Evolutionary conservation across 2,329 filamentous ascomycete species (phyloP), one percentile per base, ranked within the genome.

Genomic region (Dactylellina sp.): DNA sequence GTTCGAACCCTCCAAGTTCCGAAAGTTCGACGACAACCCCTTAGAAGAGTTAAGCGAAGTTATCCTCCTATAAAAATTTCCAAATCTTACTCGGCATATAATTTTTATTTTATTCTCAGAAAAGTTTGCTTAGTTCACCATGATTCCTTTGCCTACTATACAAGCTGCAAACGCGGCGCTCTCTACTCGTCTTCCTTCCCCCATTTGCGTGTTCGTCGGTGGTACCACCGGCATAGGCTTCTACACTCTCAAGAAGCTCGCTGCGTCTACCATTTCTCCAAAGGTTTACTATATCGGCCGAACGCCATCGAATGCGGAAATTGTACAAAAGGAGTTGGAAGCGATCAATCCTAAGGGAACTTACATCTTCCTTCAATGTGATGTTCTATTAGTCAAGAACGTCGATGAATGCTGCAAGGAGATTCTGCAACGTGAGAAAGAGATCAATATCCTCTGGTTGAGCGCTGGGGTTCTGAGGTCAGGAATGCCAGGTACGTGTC

Each of bases 401-500:
- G 84, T 86, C 1, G 85, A 86, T 75, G 79, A 81, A 5, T 81
- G 83, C 1, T 86, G 85, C 78, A 79, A 80, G 5, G 82, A 86
- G 57, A 85, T 89, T 65, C 81, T 80, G 70, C 77, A 79, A 28
- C 84, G 83, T 71, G 86, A 88, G 77, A 79, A 80, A 39, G 81
- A 82, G 24, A 82, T 89, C 70, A 87, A 88, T 77, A 78, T 87
- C 2, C 79, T 88, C 0, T 85, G 87, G 76, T 81, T 87, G 60
- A 85, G 82, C 0, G 83, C 82, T 1, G 86, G 85, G 2, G 83
- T 83, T 77, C 80, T 85, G 75, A 78, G 78, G 16, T 56, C 79
- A 50, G 66, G 76, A 55, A 24, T 47, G 24, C 68, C 37, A 42
- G 71, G 72, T 76, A 57, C 40, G 59, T 72, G 40, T 7, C 55